Base-by-base conservation (phyloP, 208 protist genomes). In the Porcisia hertigi region DNA sequence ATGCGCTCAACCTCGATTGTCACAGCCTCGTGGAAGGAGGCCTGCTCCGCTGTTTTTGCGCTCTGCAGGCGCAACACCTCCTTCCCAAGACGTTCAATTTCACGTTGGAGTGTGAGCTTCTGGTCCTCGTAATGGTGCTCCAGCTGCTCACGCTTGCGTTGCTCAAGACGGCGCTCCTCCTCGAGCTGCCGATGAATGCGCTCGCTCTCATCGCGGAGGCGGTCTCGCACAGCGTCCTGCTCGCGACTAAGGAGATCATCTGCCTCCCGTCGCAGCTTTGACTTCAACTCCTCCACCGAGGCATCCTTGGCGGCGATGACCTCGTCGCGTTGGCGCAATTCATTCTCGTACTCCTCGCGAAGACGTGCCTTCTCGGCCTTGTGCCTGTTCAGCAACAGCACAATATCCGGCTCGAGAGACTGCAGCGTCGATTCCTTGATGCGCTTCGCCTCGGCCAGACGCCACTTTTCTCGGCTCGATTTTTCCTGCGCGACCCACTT, bases 361-460 rank as follows among this genome's bases (percentile, higher is more conserved):
- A 98, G 81, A 12, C 94, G 85, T 43, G 91, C 88, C 81, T 96
- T 97, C 74, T 98, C 94, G 6, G 94, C 90, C 79, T 95, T 96
- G 85, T 98, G 94, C 14, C 92, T 86, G 65, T 96, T 96, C 54
- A 98, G 84, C n/a, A 98, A 83, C 67, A 97, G 83, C 58, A 96
- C 92, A 71, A 98, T 98, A 67, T 98, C 94, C 9, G 94, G 94
- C 81, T 98, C 92, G 14, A 98, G 85, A 16, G 94, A 94, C 82
- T 97, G 94, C 65, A 98, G 77, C 36, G 94, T 96, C 36, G 84
- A 92, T 71, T 94, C 88, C 79, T 98, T 98, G 75, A 98, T 98
- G 36, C 88, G 85, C 76, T 93, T 96, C 23, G 92, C 91, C 86
- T 98, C 93, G 3, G 85, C 86, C 57, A 94, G 80, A 57, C 87